These are phyloP conservation scores for Penicillium angulare DNA, from an alignment of 495 filamentous ascomycete genomes.

Conservation along the genomic window DNA sequence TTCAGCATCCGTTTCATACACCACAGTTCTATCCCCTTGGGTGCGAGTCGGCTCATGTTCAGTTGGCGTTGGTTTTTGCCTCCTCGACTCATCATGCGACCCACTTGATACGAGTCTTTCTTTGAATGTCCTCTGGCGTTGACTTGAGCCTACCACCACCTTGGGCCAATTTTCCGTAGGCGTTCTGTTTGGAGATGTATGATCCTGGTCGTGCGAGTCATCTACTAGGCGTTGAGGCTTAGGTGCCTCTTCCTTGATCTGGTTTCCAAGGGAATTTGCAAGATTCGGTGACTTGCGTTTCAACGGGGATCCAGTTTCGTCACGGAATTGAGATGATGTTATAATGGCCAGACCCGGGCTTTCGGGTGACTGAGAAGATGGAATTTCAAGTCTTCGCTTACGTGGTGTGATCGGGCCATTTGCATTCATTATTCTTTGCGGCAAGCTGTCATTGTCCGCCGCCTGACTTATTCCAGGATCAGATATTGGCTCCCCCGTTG, in stretches of 20 bases:
- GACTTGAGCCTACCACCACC: conserved; percentile 1
- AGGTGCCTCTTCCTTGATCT: conserved; percentile 28
- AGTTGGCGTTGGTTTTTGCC: not conserved
- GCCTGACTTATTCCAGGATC: conserved; percentile 11
- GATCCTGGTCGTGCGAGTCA: conserved; percentile 2
- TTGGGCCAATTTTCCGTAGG: conserved; percentile 2
- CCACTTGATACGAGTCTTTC: conserved; percentile 2
- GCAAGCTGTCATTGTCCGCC: not conserved
- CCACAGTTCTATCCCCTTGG: conserved; percentile 31
- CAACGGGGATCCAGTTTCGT: conserved; percentile 29
- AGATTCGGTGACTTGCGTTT: conserved; percentile 14
- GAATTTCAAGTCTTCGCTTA: conserved; percentile 39
- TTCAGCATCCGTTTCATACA: conserved; percentile 48
- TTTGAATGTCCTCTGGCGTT: not conserved
- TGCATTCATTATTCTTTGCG: not conserved
- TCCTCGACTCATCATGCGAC: not conserved
- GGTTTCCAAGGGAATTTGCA: not conserved
- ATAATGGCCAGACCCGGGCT: conserved; percentile 41
- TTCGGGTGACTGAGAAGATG: conserved; percentile 48
- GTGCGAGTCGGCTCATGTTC: not conserved
- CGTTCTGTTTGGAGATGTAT: conserved; percentile 1
- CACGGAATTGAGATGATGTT: conserved; percentile 39
- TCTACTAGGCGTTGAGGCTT: not conserved
- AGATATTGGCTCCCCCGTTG: conserved; percentile 26
- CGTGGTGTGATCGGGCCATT: conserved; percentile 30